Base-by-base conservation (phyloP, 768 basidiomycete genomes). In the Amanita phalloides region DNA sequence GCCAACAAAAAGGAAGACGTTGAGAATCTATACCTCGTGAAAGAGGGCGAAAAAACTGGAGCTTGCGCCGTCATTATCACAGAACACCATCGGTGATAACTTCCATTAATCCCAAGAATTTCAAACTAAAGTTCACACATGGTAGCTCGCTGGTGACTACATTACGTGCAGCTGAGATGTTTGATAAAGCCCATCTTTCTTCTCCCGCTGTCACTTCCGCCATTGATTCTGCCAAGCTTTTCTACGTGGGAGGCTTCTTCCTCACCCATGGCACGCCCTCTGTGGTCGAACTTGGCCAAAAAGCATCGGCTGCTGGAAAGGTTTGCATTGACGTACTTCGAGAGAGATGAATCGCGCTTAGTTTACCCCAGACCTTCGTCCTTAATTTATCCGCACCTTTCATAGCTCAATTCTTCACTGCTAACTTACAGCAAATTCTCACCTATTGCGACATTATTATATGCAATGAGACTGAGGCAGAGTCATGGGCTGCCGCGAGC, bases 331-430 rank as follows among this genome's bases (percentile, higher is more conserved):
- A 32, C 38, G 36, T 17, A 14, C 25, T n/a, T 44, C 38, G 5
- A 25, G 10, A 37, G 45, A 51, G 6, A 45, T 23, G 4, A 11
- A 25, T 26, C 14, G 37, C 33, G 21, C 49, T 17, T 45, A 54
- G 17, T 23, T 44, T 20, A 44, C n/a, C 51, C 21, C 58, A 93
- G 91, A 84, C 83, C 54, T 94, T 97, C 66, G 80, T 79, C 9
- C 68, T 97, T 60, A 99, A 99, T 75, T 77, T 99, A 60, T 95
- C 92, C 7, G 96, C 96, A 3, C 96, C 96, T 14, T 99, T 98
- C 77, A 94, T 99, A 68, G 73, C 89, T 49, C 85, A 92, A 68
- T 95, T 96, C 78, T 97, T 97, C 75, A 77, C 76, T 54, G 68
- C 73, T 3, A 87, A 94, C 64, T 73, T 99, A 14, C 76, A 90